Conservation (phyloP, 2,329 filamentous ascomycete species). For the Apiospora marii region DNA sequence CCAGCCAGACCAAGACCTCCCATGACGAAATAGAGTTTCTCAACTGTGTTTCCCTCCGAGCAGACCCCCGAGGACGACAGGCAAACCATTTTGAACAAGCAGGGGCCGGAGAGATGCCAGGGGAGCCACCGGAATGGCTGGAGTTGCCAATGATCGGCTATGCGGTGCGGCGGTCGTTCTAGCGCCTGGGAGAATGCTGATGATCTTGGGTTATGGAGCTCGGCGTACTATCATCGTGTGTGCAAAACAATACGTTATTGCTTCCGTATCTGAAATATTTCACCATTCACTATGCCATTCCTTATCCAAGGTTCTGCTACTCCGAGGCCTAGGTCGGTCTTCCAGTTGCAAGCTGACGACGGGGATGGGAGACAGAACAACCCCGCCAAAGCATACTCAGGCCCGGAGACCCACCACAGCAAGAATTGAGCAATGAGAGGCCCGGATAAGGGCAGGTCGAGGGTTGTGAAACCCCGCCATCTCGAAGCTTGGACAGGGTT, state of each 20-base stretch:
- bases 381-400: slow-evolving; percentile 20
- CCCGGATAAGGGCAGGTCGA: slow-evolving; percentile 4
- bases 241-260: too few species aligned
- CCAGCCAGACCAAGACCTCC: neutral
- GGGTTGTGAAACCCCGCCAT: slow-evolving; percentile 20
- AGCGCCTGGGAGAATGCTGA: neutral
- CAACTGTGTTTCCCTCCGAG: slow-evolving; percentile 17
- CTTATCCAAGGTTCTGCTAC: too few species aligned
- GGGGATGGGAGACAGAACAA: neutral
- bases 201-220: too few species aligned
- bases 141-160: neutral
- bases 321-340: too few species aligned
- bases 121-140: neutral
- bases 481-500: slow-evolving; percentile 17
- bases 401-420: neutral
- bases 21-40: slow-evolving; percentile 6
- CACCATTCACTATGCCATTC: too few species aligned
- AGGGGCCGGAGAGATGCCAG: neutral
- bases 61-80: neutral
- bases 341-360: neutral
- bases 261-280: too few species aligned
- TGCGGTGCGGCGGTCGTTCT: neutral
- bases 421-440: slow-evolving; percentile 17
- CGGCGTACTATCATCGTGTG: too few species aligned
- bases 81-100: neutral